Conservation (phyloP, 2,329 filamentous ascomycete species). For the Apiospora rasikravindrae region DNA sequence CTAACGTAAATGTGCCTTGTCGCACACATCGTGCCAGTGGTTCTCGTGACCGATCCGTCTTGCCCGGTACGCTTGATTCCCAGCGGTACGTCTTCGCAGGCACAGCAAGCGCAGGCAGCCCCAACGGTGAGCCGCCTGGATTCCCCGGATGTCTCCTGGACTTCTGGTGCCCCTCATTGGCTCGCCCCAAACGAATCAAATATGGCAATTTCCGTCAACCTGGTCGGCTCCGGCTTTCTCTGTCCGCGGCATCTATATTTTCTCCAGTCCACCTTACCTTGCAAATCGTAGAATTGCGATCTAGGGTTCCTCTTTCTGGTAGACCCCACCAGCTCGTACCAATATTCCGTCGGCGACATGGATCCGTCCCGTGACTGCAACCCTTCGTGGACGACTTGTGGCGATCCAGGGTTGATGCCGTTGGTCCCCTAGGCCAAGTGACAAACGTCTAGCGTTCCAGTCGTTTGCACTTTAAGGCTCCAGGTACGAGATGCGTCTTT, state of each 20-base stretch:
- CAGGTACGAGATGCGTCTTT: background rate
- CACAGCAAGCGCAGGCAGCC: background rate
- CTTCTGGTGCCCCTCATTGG: background rate
- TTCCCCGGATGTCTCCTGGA: background rate
- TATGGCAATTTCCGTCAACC: constrained; percentile 13
- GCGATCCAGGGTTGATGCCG: background rate
- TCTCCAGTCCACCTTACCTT: background rate
- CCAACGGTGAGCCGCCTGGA: background rate
- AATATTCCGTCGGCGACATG: constrained; percentile 1
- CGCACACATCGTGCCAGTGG: background rate
- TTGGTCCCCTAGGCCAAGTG: background rate
- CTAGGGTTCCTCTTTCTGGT: constrained; percentile 1
- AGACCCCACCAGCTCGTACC: background rate
- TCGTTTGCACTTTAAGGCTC: background rate
- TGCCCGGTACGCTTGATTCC: background rate
- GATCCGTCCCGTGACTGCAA: background rate
- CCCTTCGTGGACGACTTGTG: background rate
- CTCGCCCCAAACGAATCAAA: background rate
- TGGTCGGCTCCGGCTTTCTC: background rate
- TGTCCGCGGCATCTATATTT: background rate
- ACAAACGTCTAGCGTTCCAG: background rate
- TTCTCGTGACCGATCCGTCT: background rate
- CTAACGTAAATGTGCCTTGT: background rate
- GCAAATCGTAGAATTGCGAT: constrained; percentile 1
- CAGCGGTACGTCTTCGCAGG: background rate